Evolutionary conservation across 1,139 yeast genomes (phyloP), one percentile per base, ranked within the genome.

Genomic region (Yamadazyma dushanensis): DNA sequence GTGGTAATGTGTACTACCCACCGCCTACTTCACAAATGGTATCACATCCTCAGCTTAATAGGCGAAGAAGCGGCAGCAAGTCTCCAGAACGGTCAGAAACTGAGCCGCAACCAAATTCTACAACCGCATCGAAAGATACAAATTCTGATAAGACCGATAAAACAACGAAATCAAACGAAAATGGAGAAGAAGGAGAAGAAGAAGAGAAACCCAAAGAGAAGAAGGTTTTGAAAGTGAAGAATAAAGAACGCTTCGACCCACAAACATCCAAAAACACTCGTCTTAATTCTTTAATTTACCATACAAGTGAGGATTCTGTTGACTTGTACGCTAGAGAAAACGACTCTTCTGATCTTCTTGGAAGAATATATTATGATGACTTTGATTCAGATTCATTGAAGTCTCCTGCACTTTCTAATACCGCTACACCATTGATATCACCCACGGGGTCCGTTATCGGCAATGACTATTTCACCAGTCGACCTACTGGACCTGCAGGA

Each of bases 301-400:
- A 68, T 45, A 64, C 68, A 4, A 57, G 63, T 32, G 55, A 65
- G 30, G 76, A 70, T 30, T 54, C 70, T 1, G 57, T 70, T n/a
- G 73, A 68, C 38, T 39, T 59, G 37, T 70, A 70, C 49, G 57
- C 57, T 37, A 56, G 50, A 36, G 70, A 70, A 41, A 67, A 68
- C 47, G 61, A 59, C 40, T 57, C 67, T 8, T 61, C 68, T 27
- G 76, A 70, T 45, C 56, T 70, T 25, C 47, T 70, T 37, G 76
- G 75, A 2, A 45, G 76, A 35, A 54, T 70, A 17, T 70, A 70
- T 47, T 70, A 65, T 42, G 76, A 70, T 45, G 73, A 70, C 38
- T 70, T 58, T 44, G 71, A 66, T 39, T 61, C 69, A 3, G 70
- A 63, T 27, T 54, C 64, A 2, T 34, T 57, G 7, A 39, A 46